Evolutionary conservation across 371 early-diverging fungal genomes (phyloP).

Genomic region (Quaeritorhiza haematococci): DNA sequence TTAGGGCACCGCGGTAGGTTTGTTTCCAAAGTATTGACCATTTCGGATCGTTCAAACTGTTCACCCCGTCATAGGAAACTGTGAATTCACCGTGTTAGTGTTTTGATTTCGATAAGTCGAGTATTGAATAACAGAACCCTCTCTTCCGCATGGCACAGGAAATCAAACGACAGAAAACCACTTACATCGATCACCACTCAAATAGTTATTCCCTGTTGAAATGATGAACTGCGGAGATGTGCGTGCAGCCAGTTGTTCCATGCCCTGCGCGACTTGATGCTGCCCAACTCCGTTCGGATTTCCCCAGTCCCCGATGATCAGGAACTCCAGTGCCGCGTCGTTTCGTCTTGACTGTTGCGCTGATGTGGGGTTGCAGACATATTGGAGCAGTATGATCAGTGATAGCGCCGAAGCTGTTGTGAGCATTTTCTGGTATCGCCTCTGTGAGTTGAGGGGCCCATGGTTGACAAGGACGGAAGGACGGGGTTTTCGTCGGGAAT

Average conservation of each 20-base stretch:
- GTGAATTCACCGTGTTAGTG: no score
- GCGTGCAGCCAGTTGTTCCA: constrained; percentile 5
- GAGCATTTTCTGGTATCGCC: no score
- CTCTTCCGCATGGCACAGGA: constrained; percentile 6
- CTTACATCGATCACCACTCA: constrained; percentile 11
- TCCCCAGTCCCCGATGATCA: constrained; percentile 25
- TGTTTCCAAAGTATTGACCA: constrained; percentile 13
- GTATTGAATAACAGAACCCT: constrained; percentile 12
- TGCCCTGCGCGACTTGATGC: constrained; percentile 3
- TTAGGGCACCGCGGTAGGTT: constrained; percentile 17
- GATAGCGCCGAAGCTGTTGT: no score
- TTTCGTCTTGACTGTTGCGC: no score
- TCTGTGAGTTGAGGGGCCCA: no score
- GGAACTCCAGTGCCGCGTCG: no score
- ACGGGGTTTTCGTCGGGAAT: no score
- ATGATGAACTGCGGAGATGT: constrained; percentile 1
- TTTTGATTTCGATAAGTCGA: no score
- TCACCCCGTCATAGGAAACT: constrained; percentile 11
- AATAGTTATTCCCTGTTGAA: constrained; percentile 19
- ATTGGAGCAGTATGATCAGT: no score
- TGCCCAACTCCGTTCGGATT: constrained; percentile 4
- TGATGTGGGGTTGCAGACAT: no score
- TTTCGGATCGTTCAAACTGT: constrained; percentile 12
- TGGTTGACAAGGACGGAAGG: no score
- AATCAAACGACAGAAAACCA: constrained; percentile 10